Base-by-base conservation (phyloP, 179 eudicot genomes). In the Camellia oleifera region DNA sequence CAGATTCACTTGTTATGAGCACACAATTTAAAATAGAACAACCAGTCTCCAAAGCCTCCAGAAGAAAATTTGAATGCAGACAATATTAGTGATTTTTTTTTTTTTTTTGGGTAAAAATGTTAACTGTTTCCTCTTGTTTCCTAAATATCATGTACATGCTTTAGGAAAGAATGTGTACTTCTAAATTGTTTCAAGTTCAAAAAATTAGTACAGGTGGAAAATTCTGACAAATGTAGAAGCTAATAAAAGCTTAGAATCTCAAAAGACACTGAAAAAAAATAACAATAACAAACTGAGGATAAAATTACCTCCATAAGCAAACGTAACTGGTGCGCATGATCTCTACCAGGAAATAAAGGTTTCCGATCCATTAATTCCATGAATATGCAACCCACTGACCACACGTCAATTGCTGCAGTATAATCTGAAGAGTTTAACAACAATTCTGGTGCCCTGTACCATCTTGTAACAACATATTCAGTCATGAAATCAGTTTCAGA, bases 331-430 rank as follows among this genome's bases (percentile, higher is more conserved):
- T 94, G 95, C 71, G 89, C 97, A 76, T 94, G 97, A 90, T 94
- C 95, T 88, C 97, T 89, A 69, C 98, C 98, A 14, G 98, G 97
- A 82, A 94, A 94, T 44, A 94, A 77, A 85, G 98, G 98, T 86
- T 93, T 94, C 73, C 97, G 86, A 70, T 93, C 94, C 98, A 94
- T 94, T 87, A 94, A 75, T 88, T 94, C 98, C 97, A 94, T 94
- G 82, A 94, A 93, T 15, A 94, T 91, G 89, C 98, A 94, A 17
- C 98, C 98, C 64, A 94, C 97, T 17, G 97, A 93, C 97, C 97
- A 93, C 26, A 94, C 90, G 83, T 93, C 98, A 81, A 94, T 94
- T 42, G 98, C 98, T 32, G 97, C 88, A 80, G 97, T 92, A 79
- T 94, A 94, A 83, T 91, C 97, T 82, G 98, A 91, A 78, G 97